These are phyloP conservation scores for Diversispora eburnea DNA, from an alignment of 192 early-diverging fungal species.

Conservation along the genomic window DNA sequence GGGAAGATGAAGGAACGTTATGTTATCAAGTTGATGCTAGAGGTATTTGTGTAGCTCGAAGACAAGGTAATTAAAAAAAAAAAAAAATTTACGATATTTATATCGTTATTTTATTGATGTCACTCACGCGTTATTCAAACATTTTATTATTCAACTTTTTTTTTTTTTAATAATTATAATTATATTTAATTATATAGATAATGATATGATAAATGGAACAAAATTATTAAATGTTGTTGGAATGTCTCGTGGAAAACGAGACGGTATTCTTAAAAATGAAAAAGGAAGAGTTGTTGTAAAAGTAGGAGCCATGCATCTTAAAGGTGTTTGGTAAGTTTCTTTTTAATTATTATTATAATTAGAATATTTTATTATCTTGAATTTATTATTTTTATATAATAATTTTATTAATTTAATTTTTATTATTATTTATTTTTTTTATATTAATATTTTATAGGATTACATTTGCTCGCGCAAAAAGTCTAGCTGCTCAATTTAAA, in stretches of 20 bases:
- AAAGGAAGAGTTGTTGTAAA: constrained; percentile 82
- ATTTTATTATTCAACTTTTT: too few species aligned
- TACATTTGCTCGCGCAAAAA: constrained; percentile 61
- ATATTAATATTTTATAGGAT: constrained; percentile 42
- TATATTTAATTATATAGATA: constrained; percentile 47
- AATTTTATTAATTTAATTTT: not conserved
- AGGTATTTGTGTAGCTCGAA: constrained; percentile 74
- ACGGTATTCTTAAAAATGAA: constrained; percentile 84
- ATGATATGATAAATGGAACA: constrained; percentile 84
- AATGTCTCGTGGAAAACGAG: constrained; percentile 83
- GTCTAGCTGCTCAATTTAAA: constrained; percentile 67
- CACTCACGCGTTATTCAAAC: not conserved
- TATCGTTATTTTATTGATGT: not conserved
- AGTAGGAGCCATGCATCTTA: constrained; percentile 82
- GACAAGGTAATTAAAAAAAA: constrained; percentile 48
- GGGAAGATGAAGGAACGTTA: constrained; percentile 80
- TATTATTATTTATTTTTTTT: not conserved
- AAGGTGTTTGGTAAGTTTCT: constrained; percentile 73
- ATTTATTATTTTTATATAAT: not conserved
- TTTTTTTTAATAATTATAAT: not conserved
- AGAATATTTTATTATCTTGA: not conserved
- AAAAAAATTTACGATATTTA: constrained; percentile 4
- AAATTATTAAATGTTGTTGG: constrained; percentile 83
- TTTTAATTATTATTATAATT: constrained; percentile 2
- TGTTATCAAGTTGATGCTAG: constrained; percentile 80